Conservation (phyloP, 352 stramenopile genomes). For the Phytophthora capsici region DNA sequence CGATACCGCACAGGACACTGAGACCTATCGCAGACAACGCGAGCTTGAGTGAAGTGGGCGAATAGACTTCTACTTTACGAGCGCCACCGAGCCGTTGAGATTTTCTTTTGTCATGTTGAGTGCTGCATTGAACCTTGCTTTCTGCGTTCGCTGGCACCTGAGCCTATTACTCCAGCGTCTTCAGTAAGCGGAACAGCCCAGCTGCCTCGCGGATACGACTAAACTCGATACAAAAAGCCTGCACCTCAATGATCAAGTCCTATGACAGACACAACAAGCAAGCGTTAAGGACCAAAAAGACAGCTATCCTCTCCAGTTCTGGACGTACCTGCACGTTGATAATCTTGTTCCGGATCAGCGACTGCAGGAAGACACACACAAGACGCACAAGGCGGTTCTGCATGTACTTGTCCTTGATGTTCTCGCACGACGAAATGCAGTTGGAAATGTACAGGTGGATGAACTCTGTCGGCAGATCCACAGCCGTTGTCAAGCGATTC, state of each 20-base stretch:
- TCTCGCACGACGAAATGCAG: conserved; percentile 98
- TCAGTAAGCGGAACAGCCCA: conserved; percentile 97
- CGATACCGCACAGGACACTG: no score
- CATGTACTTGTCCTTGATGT: conserved; percentile 99
- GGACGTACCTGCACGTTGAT: conserved; percentile 95
- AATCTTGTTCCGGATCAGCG: conserved; percentile 98
- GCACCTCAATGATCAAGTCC: conserved; percentile 98
- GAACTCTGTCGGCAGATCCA: conserved; percentile 96
- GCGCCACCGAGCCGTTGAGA: conserved; percentile 23
- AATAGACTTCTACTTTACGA: conserved; percentile 40
- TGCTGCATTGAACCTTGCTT: conserved; percentile 14
- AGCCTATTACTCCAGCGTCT: conserved; percentile 92
- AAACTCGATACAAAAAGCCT: conserved; percentile 99
- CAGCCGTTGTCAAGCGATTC: conserved; percentile 93
- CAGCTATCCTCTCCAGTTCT: not conserved
- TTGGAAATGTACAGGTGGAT: conserved; percentile 99
- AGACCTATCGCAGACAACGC: conserved; percentile 16
- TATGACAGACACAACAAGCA: conserved; percentile 35
- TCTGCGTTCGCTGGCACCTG: conserved; percentile 36
- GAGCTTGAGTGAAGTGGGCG: conserved; percentile 8
- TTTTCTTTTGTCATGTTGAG: conserved; percentile 32
- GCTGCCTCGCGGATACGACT: conserved; percentile 97
- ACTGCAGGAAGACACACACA: conserved; percentile 99
- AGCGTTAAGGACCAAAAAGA: conserved; percentile 17
- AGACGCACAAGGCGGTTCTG: conserved; percentile 97